phyloP scores from a whole-genome alignment of 2,329 filamentous ascomycete species.

The Trichoderma endophyticum region DNA sequence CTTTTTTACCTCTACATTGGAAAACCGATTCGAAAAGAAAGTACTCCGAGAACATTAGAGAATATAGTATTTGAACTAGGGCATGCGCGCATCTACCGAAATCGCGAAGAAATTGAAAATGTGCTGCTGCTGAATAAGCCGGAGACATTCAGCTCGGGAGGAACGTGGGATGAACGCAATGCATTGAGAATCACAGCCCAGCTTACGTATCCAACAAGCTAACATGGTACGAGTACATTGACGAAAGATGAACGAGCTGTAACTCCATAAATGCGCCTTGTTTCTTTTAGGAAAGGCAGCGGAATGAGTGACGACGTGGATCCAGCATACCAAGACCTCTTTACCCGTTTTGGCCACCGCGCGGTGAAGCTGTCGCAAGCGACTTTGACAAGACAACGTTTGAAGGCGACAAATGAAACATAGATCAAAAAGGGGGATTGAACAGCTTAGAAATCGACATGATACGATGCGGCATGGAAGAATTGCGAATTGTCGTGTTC shows the following conservation, averaged over 20 bases:
- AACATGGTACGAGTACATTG: not conserved
- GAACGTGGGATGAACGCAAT: not conserved
- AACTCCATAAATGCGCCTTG: not conserved
- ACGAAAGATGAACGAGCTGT: not conserved
- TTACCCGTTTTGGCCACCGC: not conserved
- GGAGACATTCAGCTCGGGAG: not conserved
- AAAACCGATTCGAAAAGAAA: not conserved
- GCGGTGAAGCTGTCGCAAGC: not conserved
- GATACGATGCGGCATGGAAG: not conserved
- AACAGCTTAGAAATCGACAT: not conserved
- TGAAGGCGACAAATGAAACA: not conserved
- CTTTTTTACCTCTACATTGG: not conserved
- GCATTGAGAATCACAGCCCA: not conserved
- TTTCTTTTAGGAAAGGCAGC: not conserved
- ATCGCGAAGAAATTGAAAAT: not conserved
- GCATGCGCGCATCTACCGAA: not conserved
- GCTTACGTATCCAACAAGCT: not conserved
- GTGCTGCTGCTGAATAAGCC: not conserved
- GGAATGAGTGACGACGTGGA: not conserved
- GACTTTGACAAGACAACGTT: not conserved
- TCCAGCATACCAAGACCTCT: not conserved
- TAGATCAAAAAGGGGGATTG: not conserved
- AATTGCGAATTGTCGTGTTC: not conserved
- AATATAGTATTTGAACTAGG: not conserved
- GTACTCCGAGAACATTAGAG: accelerated